These are phyloP conservation scores for Saccharomycopsis sp. DNA, from an alignment of 805 yeast species.

Conservation along the genomic window DNA sequence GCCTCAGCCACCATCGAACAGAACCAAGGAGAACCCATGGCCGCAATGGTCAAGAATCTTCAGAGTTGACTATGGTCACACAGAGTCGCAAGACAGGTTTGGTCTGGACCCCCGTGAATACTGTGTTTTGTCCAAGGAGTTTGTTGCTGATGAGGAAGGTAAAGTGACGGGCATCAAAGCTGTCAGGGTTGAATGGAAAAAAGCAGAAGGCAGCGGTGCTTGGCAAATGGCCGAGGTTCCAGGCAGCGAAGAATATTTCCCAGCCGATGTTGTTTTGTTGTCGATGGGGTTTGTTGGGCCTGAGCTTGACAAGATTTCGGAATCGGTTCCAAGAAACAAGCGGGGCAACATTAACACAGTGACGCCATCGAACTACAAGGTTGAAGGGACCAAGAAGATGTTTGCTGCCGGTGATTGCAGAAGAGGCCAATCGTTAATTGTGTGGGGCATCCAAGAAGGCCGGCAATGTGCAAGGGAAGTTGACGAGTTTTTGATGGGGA, in stretches of 20 bases:
- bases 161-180: constrained; percentile 93
- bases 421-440: constrained; percentile 96
- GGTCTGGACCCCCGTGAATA: constrained; percentile 98
- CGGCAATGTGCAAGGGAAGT: constrained; percentile 97
- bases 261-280: constrained; percentile 86
- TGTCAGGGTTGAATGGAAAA: constrained; percentile 96
- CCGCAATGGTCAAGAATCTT: constrained; percentile 99
- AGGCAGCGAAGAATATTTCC: constrained; percentile 86
- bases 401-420: constrained; percentile 99
- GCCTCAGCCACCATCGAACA: constrained; percentile 80
- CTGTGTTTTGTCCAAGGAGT: constrained; percentile 90
- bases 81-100: constrained; percentile 88
- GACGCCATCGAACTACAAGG: constrained; percentile 55
- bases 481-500: constrained; percentile 69
- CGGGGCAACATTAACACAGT: constrained; percentile 71
- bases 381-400: constrained; percentile 51
- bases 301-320: constrained; percentile 64
- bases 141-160: constrained; percentile 90
- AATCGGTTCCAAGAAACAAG: constrained; percentile 48
- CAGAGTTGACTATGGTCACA: constrained; percentile 96
- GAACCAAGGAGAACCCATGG: constrained; percentile 97
- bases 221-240: constrained; percentile 99
- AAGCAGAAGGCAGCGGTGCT: constrained; percentile 78
- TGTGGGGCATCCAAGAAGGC: constrained; percentile 99
- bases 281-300: constrained; percentile 99